Evolutionary conservation across 805 yeast genomes (phyloP), one percentile per base, ranked within the genome.

Genomic region (Yarrowia yakushimensis): DNA sequence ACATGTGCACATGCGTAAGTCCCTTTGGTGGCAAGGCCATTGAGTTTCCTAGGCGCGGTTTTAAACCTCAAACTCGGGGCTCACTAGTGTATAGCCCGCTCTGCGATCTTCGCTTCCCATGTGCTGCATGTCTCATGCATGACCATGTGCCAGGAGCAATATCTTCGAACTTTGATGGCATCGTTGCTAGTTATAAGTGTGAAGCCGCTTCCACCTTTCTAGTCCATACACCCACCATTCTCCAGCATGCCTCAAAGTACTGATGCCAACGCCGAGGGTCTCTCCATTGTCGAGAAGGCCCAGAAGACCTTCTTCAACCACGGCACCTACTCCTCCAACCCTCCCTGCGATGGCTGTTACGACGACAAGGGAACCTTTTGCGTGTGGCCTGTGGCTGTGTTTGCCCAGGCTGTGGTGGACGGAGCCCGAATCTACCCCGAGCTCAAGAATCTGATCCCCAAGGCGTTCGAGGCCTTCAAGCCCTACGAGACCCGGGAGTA

Each of bases 301-400:
- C 69, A 69, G 66, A 62, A 64, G 61, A 54, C 52, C 45, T 73
- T 71, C 66, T 72, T 48, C 52, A 33, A 61, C 30, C 62, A 69
- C 42, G 54, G 62, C 31, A 62, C 63, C 59, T 72, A 69, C 42
- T 63, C 66, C 25, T 65, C 68, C 71, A 31, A 72, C 41, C 69
- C 71, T 61, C 67, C 68, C 20, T 68, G 71, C n/a, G 70, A 77
- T n/a, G 83, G 82, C n/a, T 70, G 79, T 23, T 76, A 73, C 59
- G 84, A 85, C 15, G 78, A 80, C 60, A 79, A 81, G 39, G 82
- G 82, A 48, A 78, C 77, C 54, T 83, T 83, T 70, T 83, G 83
- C 33, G 81, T 85, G n/a, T 86, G 90, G 89, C 83, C 88, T 0
- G 82, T 84, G 8, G 78, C 88, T 0, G 85, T 86, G 27, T 86